phyloP scores from a whole-genome alignment of 108 stramenopile species.

The Cylindrotheca closterium region DNA sequence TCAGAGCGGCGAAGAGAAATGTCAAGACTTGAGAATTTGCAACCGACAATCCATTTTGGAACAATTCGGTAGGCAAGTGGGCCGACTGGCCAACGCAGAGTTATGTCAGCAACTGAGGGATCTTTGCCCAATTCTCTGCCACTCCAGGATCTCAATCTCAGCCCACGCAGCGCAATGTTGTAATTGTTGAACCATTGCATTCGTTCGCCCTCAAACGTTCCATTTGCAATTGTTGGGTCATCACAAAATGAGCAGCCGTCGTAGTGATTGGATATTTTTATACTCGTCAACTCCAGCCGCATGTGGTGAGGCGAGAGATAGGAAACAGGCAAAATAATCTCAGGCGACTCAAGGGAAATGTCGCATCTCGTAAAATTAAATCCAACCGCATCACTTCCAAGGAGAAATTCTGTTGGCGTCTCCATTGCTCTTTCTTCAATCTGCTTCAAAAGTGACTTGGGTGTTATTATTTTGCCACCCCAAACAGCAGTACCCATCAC shows the following conservation, averaged over 20 bases:
- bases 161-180: conserved; percentile 16
- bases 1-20: conserved; percentile 45
- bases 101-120: conserved; percentile 18
- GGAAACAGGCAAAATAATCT: conserved; percentile 64
- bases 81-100: conserved; percentile 63
- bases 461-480: conserved; percentile 32
- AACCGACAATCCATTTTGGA: conserved; percentile 69
- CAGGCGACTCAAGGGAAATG: conserved; percentile 60
- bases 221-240: background rate
- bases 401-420: background rate
- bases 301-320: conserved; percentile 65
- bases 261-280: conserved; percentile 44
- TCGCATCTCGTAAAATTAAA: conserved; percentile 52
- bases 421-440: background rate
- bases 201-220: conserved; percentile 1
- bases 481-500: conserved; percentile 70
- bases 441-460: background rate
- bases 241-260: conserved; percentile 14
- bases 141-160: conserved; percentile 38
- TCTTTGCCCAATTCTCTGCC: conserved; percentile 35
- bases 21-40: conserved; percentile 39
- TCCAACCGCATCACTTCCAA: conserved; percentile 39
- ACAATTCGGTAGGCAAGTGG: conserved; percentile 43
- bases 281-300: conserved; percentile 29
- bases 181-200: conserved; percentile 76